Evolutionary conservation across 23 red algal genomes (phyloP), one percentile per base, ranked within the genome.

Genomic region (Gracilaria gracilis): DNA sequence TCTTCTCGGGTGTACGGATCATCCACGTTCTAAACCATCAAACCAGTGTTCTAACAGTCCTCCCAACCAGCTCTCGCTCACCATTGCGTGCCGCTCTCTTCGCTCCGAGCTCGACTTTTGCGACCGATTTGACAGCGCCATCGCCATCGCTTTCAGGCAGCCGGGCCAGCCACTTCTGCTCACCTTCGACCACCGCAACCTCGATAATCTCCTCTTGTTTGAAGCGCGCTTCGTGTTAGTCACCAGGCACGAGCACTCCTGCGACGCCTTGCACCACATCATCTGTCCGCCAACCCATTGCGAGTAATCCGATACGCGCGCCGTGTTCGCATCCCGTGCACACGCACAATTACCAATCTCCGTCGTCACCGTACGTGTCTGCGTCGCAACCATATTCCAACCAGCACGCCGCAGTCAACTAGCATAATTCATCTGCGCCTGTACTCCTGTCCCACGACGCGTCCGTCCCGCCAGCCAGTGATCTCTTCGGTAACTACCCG

Each of bases 51-150:
- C n/a, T n/a, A 29, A 42, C 24, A 32, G 20, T 36, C 49, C 67
- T 4, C 36, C 48, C 9, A 9, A 40, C 21, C 46, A 25, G 20
- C 21, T 16, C 4, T 9, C 71, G 44, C 69, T 89, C 42, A 89
- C 85, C 20, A 44, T 89, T 35, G 53, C 33, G 17, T 89, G 85
- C 9, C 62, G 61, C 54, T 67, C 62, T 36, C 61, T 89, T 6
- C 85, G 85, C 69, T 34, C 74, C 35, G 85, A 57, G 36, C 51
- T 89, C 21, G 85, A 89, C 53, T 89, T 89, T 65, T 89, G 85
- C 55, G 85, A 89, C 17, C 71, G 53, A 9, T 64, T 79, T 35
- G 85, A 89, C 53, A 42, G 15, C n/a, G 11, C 85, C 37, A 20
- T 89, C 39, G 40, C 44, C n/a, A 27, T 89, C 31, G 48, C 61